Percentiles rank a stretch among this genome's conserved stretches.
These are phyloP conservation scores for Collybia nuda DNA, from an alignment of 768 basidiomycete genomes.

Conservation along the genomic window DNA sequence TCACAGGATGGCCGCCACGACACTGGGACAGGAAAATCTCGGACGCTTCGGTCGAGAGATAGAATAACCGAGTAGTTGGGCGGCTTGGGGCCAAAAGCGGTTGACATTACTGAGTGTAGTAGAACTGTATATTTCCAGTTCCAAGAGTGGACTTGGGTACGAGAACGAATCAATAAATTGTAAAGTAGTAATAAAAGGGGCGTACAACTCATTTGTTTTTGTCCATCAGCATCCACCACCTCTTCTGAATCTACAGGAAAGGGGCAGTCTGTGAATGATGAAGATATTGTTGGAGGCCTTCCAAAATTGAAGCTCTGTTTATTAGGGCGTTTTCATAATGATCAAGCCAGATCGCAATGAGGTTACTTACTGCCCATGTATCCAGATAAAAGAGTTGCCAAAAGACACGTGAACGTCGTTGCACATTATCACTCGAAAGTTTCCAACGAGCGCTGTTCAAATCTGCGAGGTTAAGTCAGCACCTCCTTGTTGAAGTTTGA, in stretches of 20 bases:
- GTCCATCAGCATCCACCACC: slow-evolving; percentile 25
- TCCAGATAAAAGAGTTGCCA: slow-evolving; percentile 71
- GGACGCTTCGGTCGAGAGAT: slow-evolving; percentile 58
- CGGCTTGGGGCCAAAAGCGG: slow-evolving; percentile 50
- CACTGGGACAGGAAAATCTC: slow-evolving; percentile 55
- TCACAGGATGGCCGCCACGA: slow-evolving; percentile 38
- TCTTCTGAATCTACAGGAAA: slow-evolving; percentile 45
- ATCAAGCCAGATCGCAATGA: background rate
- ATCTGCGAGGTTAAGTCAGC: slow-evolving; percentile 35
- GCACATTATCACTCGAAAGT: slow-evolving; percentile 40
- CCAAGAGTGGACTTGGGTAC: slow-evolving; percentile 51
- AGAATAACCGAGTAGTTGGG: slow-evolving; percentile 53
- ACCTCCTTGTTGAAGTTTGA: background rate
- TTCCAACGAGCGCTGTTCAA: slow-evolving; percentile 62
- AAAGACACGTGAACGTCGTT: slow-evolving; percentile 56
- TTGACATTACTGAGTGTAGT: slow-evolving; percentile 48
- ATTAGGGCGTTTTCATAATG: background rate
- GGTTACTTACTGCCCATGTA: slow-evolving; percentile 51
- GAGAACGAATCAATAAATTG: slow-evolving; percentile 1
- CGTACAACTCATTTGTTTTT: slow-evolving; percentile 43
- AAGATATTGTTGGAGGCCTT: slow-evolving; percentile 54
- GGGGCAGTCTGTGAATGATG: slow-evolving; percentile 54
- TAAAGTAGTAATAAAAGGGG: background rate
- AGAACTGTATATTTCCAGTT: slow-evolving; percentile 52
- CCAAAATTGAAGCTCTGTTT: slow-evolving; percentile 61